Conservation (phyloP, 169 alveolate species). For the Babesia gibsoni region DNA sequence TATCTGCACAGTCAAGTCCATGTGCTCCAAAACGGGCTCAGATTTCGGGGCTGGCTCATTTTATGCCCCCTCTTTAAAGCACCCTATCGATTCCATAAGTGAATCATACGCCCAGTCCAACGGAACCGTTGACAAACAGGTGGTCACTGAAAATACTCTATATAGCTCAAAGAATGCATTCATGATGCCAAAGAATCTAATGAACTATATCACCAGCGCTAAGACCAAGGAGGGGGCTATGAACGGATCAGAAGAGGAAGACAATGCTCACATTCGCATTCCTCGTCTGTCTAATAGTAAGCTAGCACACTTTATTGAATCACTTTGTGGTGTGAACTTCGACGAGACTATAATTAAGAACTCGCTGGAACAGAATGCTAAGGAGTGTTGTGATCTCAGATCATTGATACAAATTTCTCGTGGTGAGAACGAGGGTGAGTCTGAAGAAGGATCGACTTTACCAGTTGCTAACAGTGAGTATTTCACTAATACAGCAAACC, state of each 20-base stretch:
- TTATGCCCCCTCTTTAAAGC: conserved; percentile 23
- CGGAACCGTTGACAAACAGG: not conserved
- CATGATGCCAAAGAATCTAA: conserved; percentile 17
- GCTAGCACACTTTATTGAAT: conserved; percentile 21
- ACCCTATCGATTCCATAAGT: conserved; percentile 17
- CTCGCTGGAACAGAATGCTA: conserved; percentile 19
- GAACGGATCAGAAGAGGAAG: conserved; percentile 10
- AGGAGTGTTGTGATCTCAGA: conserved; percentile 31
- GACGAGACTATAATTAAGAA: conserved; percentile 10
- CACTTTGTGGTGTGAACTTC: conserved; percentile 28
- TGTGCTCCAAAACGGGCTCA: conserved; percentile 23
- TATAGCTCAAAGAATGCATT: conserved; percentile 22
- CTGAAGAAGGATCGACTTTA: not conserved
- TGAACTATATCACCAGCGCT: not conserved
- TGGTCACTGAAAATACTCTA: conserved; percentile 7
- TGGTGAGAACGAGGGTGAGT: not conserved
- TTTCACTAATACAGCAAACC: conserved; percentile 20
- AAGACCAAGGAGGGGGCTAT: conserved; percentile 9
- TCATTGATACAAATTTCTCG: conserved; percentile 21
- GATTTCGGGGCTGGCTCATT: conserved; percentile 18
- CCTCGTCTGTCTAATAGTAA: conserved; percentile 32
- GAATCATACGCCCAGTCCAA: not conserved
- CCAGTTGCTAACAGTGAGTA: not conserved
- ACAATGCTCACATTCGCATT: not conserved
- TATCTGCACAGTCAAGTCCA: not conserved